These are phyloP conservation scores for Trametes sanguinea DNA, from an alignment of 768 basidiomycete species.

Conservation along the genomic window DNA sequence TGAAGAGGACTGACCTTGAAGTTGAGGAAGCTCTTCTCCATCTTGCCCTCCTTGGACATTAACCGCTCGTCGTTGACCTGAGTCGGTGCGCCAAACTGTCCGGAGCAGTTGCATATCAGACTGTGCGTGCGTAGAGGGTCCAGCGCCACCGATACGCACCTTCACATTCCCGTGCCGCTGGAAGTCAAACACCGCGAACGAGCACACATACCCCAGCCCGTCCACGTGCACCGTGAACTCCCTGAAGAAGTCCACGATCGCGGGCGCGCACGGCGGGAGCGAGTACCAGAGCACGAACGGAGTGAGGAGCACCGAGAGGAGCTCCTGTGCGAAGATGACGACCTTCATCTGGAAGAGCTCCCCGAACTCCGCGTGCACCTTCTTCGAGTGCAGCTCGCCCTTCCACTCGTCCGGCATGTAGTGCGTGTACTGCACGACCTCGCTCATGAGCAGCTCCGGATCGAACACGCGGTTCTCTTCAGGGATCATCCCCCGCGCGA, in stretches of 20 bases:
- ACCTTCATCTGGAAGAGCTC: constrained; percentile 94
- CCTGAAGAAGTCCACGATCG: constrained; percentile 96
- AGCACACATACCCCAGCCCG: constrained; percentile 94
- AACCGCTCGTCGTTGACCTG: constrained; percentile 68
- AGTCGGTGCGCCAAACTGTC: constrained; percentile 83
- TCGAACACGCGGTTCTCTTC: constrained; percentile 94
- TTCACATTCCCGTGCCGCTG: constrained; percentile 91
- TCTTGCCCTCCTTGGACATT: constrained; percentile 91
- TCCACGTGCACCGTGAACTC: constrained; percentile 98
- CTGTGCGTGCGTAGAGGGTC: not conserved
- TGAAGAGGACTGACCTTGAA: constrained; percentile 63
- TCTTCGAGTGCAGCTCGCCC: constrained; percentile 82
- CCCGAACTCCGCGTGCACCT: constrained; percentile 89
- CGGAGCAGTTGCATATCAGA: not conserved
- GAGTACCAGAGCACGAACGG: constrained; percentile 95
- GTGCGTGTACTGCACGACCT: constrained; percentile 92
- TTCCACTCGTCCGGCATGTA: constrained; percentile 97
- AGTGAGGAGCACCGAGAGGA: constrained; percentile 88
- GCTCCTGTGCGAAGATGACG: constrained; percentile 81
- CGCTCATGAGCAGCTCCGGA: constrained; percentile 88
- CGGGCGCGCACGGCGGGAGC: constrained; percentile 84
- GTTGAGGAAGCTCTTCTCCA: constrained; percentile 97
- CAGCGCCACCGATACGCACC: constrained; percentile 41
- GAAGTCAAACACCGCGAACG: constrained; percentile 98
- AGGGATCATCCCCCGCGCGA: constrained; percentile 93